These are phyloP conservation scores for Pyrenophora tritici-repentis DNA, from an alignment of 2,329 filamentous ascomycete species.

Conservation along the genomic window DNA sequence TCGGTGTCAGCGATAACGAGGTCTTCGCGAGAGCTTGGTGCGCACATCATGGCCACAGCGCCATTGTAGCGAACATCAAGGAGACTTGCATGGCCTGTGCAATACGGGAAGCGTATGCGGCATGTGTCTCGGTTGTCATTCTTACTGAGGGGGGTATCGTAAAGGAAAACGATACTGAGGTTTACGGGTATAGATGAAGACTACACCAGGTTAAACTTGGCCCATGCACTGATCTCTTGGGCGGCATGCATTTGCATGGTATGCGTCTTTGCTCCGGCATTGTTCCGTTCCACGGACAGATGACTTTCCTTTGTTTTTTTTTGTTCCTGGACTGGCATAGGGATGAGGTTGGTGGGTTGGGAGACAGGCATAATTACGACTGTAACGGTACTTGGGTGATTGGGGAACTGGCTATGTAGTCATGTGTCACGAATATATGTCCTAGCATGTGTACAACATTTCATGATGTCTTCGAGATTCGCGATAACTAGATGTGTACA, in stretches of 20 bases:
- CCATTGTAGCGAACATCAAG: slow-evolving; percentile 70
- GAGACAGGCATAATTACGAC: slow-evolving; percentile 7
- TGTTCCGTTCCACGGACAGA: background rate
- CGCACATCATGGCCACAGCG: slow-evolving; percentile 73
- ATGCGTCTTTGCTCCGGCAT: slow-evolving; percentile 5
- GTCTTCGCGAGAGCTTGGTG: slow-evolving; percentile 79
- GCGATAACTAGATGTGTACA: too few relatives aligned
- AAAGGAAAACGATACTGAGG: slow-evolving; percentile 52
- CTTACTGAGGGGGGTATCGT: slow-evolving; percentile 55
- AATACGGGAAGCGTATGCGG: slow-evolving; percentile 75
- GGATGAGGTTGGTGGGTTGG: background rate
- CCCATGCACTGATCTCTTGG: slow-evolving; percentile 4
- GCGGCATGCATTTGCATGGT: slow-evolving; percentile 10
- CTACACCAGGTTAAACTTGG: background rate
- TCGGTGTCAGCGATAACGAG: slow-evolving; percentile 75
- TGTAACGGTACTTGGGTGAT: slow-evolving; percentile 15
- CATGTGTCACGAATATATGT: slow-evolving; percentile 39
- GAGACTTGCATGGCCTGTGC: slow-evolving; percentile 76
- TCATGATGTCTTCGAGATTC: background rate
- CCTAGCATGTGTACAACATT: background rate
- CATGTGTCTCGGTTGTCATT: slow-evolving; percentile 73
- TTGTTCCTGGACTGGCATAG: slow-evolving; percentile 1
- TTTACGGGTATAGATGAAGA: slow-evolving; percentile 14
- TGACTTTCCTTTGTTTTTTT: slow-evolving; percentile 11
- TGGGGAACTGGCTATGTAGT: slow-evolving; percentile 22